phyloP scores from a whole-genome alignment of 2,329 filamentous ascomycete species.

The Penicillium sp. region DNA sequence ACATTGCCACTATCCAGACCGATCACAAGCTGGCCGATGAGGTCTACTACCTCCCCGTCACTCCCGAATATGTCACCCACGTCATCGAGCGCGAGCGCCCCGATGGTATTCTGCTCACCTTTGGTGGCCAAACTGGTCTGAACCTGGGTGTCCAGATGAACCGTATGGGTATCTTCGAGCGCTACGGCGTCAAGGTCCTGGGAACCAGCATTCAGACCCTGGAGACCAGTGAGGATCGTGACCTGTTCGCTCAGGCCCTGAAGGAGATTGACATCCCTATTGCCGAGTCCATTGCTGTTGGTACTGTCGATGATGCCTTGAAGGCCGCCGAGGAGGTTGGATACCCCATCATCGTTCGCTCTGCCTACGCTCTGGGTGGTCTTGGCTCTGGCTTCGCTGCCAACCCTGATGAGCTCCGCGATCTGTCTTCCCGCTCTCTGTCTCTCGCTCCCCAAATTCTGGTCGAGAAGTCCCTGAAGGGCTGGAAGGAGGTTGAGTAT shows the following conservation, averaged over 20 bases:
- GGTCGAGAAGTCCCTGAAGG: conserved; percentile 97
- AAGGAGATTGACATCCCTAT: conserved; percentile 98
- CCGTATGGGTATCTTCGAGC: conserved; percentile 91
- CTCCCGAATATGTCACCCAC: conserved; percentile 94
- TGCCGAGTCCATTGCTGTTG: conserved; percentile 91
- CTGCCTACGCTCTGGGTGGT: conserved; percentile 93
- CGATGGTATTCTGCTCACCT: conserved; percentile 96
- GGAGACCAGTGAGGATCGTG: conserved; percentile 93
- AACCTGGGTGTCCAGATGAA: conserved; percentile 98
- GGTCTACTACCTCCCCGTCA: conserved; percentile 97
- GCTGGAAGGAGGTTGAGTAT: conserved; percentile 99
- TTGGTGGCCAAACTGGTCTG: conserved; percentile 94
- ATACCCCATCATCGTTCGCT: conserved; percentile 97
- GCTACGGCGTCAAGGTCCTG: conserved; percentile 92
- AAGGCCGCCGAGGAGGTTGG: conserved; percentile 84
- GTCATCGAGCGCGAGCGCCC: conserved; percentile 96
- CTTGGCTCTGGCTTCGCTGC: conserved; percentile 95
- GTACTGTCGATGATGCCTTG: conserved; percentile 88
- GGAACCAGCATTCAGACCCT: conserved; percentile 94
- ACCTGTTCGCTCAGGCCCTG: conserved; percentile 91
- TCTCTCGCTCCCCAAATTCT: conserved; percentile 94
- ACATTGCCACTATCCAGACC: conserved; percentile 98
- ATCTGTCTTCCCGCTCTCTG: conserved; percentile 89
- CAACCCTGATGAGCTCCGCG: conserved; percentile 89
- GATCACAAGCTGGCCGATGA: conserved; percentile 95